These are phyloP conservation scores for Hevea brasiliensis DNA, from an alignment of 345 rosid genomes.

Conservation along the genomic window DNA sequence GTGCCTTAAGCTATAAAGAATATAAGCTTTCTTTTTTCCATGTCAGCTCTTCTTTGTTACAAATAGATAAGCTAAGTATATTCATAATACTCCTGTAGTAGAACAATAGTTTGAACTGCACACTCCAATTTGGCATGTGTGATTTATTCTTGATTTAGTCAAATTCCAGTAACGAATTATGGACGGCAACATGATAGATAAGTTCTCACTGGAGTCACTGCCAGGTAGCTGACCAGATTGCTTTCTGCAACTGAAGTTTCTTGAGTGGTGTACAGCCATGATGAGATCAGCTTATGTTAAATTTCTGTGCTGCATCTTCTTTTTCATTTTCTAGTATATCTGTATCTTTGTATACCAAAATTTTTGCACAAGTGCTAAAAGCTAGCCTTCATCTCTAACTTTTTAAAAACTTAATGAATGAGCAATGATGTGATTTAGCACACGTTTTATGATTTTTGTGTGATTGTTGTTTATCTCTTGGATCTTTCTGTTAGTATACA, in stretches of 20 bases:
- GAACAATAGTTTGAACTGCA: neutral
- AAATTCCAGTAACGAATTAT: neutral
- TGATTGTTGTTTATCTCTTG: neutral
- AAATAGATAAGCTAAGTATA: neutral
- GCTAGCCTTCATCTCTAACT: neutral
- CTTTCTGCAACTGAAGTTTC: neutral
- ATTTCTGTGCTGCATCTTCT: neutral
- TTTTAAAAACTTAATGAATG: neutral
- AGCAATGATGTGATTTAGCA: neutral
- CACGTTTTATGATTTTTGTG: neutral
- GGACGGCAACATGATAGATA: neutral
- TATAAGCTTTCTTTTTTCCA: neutral
- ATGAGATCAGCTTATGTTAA: neutral
- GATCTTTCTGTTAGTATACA: neutral
- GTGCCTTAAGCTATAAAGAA: slow-evolving; percentile 13
- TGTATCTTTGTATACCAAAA: neutral
- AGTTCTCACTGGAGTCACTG: neutral
- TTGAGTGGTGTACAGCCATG: neutral
- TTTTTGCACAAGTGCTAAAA: neutral
- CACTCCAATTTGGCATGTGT: neutral
- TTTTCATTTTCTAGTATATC: neutral
- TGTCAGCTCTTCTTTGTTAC: neutral
- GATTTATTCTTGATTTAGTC: neutral
- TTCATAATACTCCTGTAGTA: neutral
- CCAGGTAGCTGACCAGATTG: neutral